These are phyloP conservation scores for Collybia sordida DNA, from an alignment of 768 basidiomycete species.

Conservation along the genomic window DNA sequence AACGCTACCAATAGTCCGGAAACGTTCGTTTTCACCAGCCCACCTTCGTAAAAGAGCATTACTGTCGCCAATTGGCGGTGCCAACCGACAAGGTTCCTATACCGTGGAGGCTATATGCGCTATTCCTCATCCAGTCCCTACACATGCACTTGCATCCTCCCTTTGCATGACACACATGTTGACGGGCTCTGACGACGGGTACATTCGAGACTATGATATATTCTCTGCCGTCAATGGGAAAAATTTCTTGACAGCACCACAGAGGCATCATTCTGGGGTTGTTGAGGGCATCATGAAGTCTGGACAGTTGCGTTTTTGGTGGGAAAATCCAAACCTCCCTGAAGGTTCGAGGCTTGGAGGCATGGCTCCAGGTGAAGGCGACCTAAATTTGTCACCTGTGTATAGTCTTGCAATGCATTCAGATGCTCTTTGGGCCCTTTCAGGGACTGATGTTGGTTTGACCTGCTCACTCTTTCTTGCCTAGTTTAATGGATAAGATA, in stretches of 20 bases:
- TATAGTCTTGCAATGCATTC: slow-evolving; percentile 91
- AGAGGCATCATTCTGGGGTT: slow-evolving; percentile 84
- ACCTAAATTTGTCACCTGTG: slow-evolving; percentile 64
- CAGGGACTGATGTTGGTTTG: slow-evolving; percentile 76
- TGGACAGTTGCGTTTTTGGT: slow-evolving; percentile 86
- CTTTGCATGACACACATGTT: slow-evolving; percentile 85
- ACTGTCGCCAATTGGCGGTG: slow-evolving; percentile 26
- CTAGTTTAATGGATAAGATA: slow-evolving; percentile 10
- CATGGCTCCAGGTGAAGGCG: slow-evolving; percentile 40
- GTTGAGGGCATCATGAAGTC: slow-evolving; percentile 92
- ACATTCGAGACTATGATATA: slow-evolving; percentile 90
- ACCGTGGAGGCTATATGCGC: slow-evolving; percentile 91
- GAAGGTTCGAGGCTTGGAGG: slow-evolving; percentile 26
- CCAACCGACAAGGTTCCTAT: slow-evolving; percentile 56
- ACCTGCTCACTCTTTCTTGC: slow-evolving; percentile 8
- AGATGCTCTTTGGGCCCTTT: slow-evolving; percentile 90
- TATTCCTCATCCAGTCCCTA: slow-evolving; percentile 85
- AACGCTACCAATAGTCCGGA: slow-evolving; percentile 20
- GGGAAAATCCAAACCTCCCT: slow-evolving; percentile 67
- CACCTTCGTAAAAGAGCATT: slow-evolving; percentile 49
- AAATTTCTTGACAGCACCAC: slow-evolving; percentile 82
- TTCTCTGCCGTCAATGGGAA: slow-evolving; percentile 88
- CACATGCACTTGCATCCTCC: slow-evolving; percentile 85
- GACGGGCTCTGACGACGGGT: slow-evolving; percentile 93
- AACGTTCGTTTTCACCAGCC: slow-evolving; percentile 51